Conservation (phyloP, 331 rosid species). For the Rhamnella rubrinervis region DNA sequence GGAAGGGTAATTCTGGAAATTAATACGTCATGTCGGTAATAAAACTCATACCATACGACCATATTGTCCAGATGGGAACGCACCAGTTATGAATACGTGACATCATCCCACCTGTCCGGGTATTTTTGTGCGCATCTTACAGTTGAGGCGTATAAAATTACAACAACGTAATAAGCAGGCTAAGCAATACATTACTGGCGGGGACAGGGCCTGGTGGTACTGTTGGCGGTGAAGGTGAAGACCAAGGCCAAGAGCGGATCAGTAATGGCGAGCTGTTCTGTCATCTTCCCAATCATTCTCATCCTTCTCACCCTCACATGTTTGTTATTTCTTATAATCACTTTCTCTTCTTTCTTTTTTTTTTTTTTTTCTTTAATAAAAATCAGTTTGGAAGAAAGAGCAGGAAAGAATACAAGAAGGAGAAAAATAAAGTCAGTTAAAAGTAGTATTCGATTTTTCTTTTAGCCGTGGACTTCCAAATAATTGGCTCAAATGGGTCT, state of each 20-base stretch:
- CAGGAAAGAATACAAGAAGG: background rate
- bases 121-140: too few relatives aligned
- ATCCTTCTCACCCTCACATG: slow-evolving; percentile 55
- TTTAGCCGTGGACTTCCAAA: background rate
- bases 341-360: background rate
- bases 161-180: background rate
- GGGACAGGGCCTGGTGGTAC: background rate
- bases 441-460: background rate
- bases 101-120: too few relatives aligned
- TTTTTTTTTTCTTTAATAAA: too few relatives aligned
- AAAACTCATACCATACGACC: background rate
- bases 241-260: slow-evolving; percentile 9
- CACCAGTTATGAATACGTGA: background rate
- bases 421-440: background rate
- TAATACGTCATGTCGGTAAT: background rate
- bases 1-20: background rate
- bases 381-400: slow-evolving; percentile 21
- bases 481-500: background rate
- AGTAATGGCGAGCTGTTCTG: slow-evolving; percentile 43
- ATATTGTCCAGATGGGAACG: too few relatives aligned
- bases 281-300: slow-evolving; percentile 38
- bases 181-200: slow-evolving; percentile 13
- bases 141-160: too few relatives aligned
- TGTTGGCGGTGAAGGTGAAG: slow-evolving; percentile 4
- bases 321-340: slow-evolving; percentile 15